phyloP scores from a whole-genome alignment of 2,329 filamentous ascomycete species.

The Chrysosporium keratinophilum region DNA sequence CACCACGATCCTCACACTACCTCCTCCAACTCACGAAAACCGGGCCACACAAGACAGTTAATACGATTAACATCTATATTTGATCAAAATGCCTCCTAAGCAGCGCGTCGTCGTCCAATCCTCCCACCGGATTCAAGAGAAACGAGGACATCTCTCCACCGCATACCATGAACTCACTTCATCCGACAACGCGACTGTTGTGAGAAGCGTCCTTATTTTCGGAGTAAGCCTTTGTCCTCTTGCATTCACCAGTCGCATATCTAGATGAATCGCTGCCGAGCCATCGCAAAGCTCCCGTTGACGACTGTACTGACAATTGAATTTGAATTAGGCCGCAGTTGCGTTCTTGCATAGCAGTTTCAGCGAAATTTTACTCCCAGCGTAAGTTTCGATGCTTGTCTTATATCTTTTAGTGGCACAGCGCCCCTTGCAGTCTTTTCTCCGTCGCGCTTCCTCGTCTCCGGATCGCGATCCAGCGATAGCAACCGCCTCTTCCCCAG shows the following conservation, averaged over 20 bases:
- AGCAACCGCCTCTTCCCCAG: neutral
- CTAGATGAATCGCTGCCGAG: neutral
- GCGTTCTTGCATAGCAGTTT: constrained; percentile 58
- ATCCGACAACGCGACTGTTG: constrained; percentile 58
- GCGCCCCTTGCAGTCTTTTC: neutral
- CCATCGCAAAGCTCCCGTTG: constrained; percentile 1
- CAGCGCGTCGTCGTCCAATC: constrained; percentile 45
- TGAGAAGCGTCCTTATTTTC: constrained; percentile 57
- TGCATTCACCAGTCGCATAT: constrained; percentile 1
- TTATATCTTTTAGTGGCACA: neutral
- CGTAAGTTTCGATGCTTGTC: constrained; percentile 32
- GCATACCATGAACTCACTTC: constrained; percentile 55
- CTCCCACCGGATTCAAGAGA: constrained; percentile 23
- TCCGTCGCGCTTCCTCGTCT: neutral
- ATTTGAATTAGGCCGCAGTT: constrained; percentile 47
- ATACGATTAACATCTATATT: neutral
- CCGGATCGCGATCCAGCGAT: neutral
- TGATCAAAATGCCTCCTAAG: constrained; percentile 52
- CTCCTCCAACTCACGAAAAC: constrained; percentile 3
- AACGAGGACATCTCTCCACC: constrained; percentile 47
- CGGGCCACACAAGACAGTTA: neutral
- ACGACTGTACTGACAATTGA: neutral
- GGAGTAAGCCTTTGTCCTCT: constrained; percentile 45
- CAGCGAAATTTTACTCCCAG: constrained; percentile 57
- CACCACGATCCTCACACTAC: constrained; percentile 6